Conservation (phyloP, 805 yeast species). For the Jamesozyma rosinii region DNA sequence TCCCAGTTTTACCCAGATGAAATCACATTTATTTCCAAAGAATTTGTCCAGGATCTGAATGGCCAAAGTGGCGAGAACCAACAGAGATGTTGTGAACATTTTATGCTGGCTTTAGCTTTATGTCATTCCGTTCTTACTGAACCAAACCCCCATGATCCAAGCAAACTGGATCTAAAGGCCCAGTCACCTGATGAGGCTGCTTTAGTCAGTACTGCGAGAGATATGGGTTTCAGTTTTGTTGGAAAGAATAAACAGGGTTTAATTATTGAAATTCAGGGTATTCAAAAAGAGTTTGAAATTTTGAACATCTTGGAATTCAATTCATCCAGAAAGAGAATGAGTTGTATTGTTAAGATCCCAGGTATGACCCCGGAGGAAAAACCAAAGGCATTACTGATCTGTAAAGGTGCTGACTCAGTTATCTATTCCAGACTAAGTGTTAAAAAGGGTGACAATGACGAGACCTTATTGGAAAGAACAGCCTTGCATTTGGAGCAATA, state of each 20-base stretch:
- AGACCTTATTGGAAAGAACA: constrained; percentile 46
- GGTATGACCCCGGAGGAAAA: constrained; percentile 36
- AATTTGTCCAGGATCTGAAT: constrained; percentile 52
- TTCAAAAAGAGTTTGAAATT: constrained; percentile 58
- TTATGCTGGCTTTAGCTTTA: constrained; percentile 65
- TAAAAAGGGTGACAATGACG: constrained; percentile 33
- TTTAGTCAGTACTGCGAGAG: constrained; percentile 70
- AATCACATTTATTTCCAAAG: constrained; percentile 59
- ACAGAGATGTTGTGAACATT: constrained; percentile 54
- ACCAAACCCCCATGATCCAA: constrained; percentile 50
- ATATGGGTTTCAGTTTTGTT: constrained; percentile 59
- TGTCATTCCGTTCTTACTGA: constrained; percentile 76
- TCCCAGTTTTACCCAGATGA: constrained; percentile 45
- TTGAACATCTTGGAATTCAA: constrained; percentile 68
- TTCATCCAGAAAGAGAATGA: constrained; percentile 82
- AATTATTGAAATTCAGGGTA: constrained; percentile 60
- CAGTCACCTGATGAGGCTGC: constrained; percentile 88
- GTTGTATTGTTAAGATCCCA: constrained; percentile 68
- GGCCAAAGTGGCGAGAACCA: constrained; percentile 41
- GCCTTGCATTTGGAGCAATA: constrained; percentile 67
- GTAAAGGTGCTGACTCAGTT: constrained; percentile 81
- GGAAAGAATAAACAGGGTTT: constrained; percentile 62
- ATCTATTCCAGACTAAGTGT: constrained; percentile 57
- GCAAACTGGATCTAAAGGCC: constrained; percentile 51
- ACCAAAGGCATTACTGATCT: constrained; percentile 55